Percentiles rank a stretch among this genome's conserved stretches.
Conservation (phyloP, 2,329 filamentous ascomycete species). For the Aureobasidium sp. region DNA sequence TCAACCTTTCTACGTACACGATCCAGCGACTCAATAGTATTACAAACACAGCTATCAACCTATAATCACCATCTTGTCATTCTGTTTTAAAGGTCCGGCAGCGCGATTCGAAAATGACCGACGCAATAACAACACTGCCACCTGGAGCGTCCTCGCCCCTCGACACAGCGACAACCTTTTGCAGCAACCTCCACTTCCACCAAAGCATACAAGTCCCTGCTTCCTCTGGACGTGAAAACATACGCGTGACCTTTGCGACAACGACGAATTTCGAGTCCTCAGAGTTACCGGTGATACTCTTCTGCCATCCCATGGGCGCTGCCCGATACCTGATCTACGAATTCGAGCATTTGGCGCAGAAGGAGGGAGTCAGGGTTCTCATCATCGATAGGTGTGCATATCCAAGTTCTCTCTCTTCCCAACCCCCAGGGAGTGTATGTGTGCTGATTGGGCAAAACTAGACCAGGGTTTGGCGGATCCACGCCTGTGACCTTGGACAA, state of each 20-base stretch:
- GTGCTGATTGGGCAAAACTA: constrained; percentile 15
- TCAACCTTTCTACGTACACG: too few relatives aligned
- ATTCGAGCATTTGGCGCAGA: constrained; percentile 25
- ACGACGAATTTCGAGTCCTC: constrained; percentile 23
- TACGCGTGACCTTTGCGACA: constrained; percentile 25
- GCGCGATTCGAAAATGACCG: too few relatives aligned
- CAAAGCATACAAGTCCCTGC: constrained; percentile 22
- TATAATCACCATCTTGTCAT: not conserved
- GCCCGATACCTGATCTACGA: constrained; percentile 23
- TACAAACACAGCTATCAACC: not conserved
- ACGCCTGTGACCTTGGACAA: constrained; percentile 29
- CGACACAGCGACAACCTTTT: constrained; percentile 11
- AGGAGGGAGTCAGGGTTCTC: constrained; percentile 29
- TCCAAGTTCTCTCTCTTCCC: too few relatives aligned
- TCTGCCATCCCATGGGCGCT: constrained; percentile 33
- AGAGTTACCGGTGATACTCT: constrained; percentile 26
- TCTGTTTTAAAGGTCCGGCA: too few relatives aligned
- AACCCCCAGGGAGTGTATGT: too few relatives aligned
- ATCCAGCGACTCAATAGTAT: too few relatives aligned
- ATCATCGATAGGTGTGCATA: constrained; percentile 33
- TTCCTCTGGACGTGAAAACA: constrained; percentile 17
- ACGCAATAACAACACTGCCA: not conserved
- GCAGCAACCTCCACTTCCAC: constrained; percentile 19
- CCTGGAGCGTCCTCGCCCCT: not conserved
- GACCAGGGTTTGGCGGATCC: constrained; percentile 38